Evolutionary conservation across 306 rosid genomes (phyloP), one percentile per base, ranked within the genome.

Genomic region (Acacia crassicarpa): DNA sequence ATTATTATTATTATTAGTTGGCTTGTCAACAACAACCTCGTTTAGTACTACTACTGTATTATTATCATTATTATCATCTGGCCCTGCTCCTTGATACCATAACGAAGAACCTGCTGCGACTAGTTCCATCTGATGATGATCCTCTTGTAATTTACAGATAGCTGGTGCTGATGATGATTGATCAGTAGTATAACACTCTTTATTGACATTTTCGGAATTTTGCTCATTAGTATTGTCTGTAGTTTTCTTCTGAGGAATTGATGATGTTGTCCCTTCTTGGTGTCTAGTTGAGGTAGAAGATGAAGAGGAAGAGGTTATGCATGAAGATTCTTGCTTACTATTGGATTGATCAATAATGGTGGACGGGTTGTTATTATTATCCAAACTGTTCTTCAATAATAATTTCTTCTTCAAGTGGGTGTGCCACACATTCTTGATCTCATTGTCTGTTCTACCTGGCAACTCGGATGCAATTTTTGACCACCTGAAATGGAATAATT

Each of bases 371-470:
- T 38, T 38, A 38, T 38, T 5, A 6, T 38, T 38, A 58, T 48
- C 70, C 41, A 48, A 85, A 13, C 56, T 77, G 62, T 89, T 90
- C 30, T 11, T 72, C 23, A 16, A 35, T 19, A 23, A 25, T 27
- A 72, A 16, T 77, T 68, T 87, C 76, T 89, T 91, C 86, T 86
- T 88, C 40, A 91, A 75, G 65, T 89, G 88, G 33, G 95, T 91
- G 84, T 91, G 85, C 95, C 95, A 91, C 61, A 91, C 89, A 56
- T 91, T 91, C 83, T 91, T 89, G 11, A 91, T 91, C 59, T 91
- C 95, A 46, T 91, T 91, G 48, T 91, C 95, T 1, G 93, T 91
- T 78, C 95, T 83, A 59, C 95, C 95, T 0, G 95, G 88, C 33
- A 89, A 86, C 12, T 84, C 82, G 4, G 91, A 81, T 14, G 95